Conservation (phyloP, 1,284 basidiomycete species). For the Clitocybe nebularis region DNA sequence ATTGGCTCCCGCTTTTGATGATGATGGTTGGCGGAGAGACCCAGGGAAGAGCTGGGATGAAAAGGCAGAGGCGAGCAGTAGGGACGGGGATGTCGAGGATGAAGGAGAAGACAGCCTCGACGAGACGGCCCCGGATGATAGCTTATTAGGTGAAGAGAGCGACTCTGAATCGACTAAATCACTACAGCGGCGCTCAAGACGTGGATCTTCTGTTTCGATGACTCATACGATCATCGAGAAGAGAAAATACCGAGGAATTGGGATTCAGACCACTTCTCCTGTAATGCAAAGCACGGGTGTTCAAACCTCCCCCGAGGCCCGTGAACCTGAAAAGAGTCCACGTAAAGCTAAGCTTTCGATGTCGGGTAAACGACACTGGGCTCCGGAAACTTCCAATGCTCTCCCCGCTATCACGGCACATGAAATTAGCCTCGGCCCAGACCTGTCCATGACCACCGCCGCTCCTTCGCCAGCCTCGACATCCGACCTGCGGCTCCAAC, state of each 20-base stretch:
- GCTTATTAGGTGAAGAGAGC: conserved; percentile 32
- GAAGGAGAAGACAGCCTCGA: conserved; percentile 63
- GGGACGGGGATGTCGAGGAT: conserved; percentile 81
- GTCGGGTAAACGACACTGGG: conserved; percentile 33
- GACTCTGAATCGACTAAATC: conserved; percentile 28
- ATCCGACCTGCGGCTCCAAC: neutral
- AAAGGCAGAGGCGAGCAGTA: conserved; percentile 60
- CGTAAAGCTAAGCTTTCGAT: conserved; percentile 14
- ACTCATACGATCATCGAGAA: conserved; percentile 30
- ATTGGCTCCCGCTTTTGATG: conserved; percentile 45
- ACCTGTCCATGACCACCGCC: conserved; percentile 23
- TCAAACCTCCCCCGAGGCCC: conserved; percentile 38
- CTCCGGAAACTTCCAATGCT: conserved; percentile 24
- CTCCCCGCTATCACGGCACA: conserved; percentile 23
- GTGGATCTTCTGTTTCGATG: conserved; percentile 34
- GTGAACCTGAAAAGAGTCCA: conserved; percentile 14
- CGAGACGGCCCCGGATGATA: conserved; percentile 26
- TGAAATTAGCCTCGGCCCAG: conserved; percentile 23
- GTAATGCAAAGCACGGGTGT: conserved; percentile 49
- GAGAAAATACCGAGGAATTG: conserved; percentile 54
- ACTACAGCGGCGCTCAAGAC: conserved; percentile 27
- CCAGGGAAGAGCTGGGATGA: conserved; percentile 48
- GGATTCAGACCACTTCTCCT: conserved; percentile 56
- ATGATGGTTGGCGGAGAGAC: conserved; percentile 37
- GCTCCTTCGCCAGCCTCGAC: conserved; percentile 21